phyloP scores from a whole-genome alignment of 768 basidiomycete genomes.

The Phlebiopsis gigantea region DNA sequence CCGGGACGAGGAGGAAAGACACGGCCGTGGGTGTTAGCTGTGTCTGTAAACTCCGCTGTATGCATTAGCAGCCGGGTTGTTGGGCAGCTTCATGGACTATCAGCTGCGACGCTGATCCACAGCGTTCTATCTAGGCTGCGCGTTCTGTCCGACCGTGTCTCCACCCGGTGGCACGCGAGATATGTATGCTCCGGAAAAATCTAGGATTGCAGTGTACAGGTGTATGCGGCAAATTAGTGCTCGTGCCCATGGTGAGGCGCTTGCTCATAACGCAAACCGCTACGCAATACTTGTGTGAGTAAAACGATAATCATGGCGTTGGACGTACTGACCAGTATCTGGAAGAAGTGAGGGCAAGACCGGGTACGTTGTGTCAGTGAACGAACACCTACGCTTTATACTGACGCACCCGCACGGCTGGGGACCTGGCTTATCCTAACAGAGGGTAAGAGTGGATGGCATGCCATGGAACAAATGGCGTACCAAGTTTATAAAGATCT shows the following conservation, averaged over 20 bases:
- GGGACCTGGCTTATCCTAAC: constrained; percentile 82
- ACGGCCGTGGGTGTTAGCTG: background rate
- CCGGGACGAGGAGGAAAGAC: no score
- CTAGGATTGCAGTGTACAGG: constrained; percentile 1
- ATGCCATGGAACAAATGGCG: constrained; percentile 23
- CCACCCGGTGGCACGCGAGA: background rate
- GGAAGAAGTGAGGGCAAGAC: background rate
- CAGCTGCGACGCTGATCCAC: background rate
- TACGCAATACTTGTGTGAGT: constrained; percentile 27
- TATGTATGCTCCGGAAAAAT: background rate
- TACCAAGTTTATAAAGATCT: constrained; percentile 94
- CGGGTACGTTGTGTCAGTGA: background rate
- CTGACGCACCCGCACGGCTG: constrained; percentile 79
- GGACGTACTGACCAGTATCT: constrained; percentile 31
- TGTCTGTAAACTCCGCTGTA: background rate
- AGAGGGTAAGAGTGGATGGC: background rate
- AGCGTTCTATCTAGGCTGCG: background rate
- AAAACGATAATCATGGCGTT: background rate
- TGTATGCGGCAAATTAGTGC: constrained; percentile 12
- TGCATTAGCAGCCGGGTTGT: no score
- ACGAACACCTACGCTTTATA: constrained; percentile 3
- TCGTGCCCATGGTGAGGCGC: constrained; percentile 64
- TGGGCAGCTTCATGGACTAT: no score
- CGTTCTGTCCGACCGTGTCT: background rate
- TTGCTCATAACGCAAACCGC: constrained; percentile 89